Base-by-base conservation (phyloP, 108 stramenopile species). In the Skeletonema marinoi region DNA sequence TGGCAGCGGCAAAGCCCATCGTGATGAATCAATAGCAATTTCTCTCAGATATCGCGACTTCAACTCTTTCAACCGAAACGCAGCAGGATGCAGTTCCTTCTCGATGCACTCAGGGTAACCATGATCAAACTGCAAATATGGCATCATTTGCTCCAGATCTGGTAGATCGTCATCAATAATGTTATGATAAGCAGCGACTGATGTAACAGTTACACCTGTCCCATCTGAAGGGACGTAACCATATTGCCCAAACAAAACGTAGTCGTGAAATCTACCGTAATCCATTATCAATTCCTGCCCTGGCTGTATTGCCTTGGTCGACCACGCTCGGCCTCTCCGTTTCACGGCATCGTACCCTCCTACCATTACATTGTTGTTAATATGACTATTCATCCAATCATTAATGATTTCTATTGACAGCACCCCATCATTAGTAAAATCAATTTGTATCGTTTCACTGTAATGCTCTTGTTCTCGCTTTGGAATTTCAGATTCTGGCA, bases 341-440 rank as follows among this genome's bases (percentile, higher is more conserved):
- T 58, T 70, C 36, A 35, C 33, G 17, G 33, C 32, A 36, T 70
- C 68, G 17, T 70, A 70, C 4, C 68, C 50, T 32, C 68, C 68
- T 32, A 70, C 68, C 54, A 19, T 54, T 13, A 70, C 68, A 70
- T 70, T 70, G 35, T 70, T 70, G 35, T 70, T 70, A 17, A 44
- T 50, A 19, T 70, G 68, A 29, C 32, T 35, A 21, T 70, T 70
- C 68, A 70, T 70, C 68, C 54, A 70, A 58, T 70, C 68, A 58
- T 70, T 70, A 3, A 54, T 46, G 21, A 35, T 33, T 31, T 70
- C 51, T 36, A 70, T 70, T 12, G 68, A 70, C 21, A 70, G 44
- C 0, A 70, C 32, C 19, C 51, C 54, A 7, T 56, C 54, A 19
- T 21, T 70, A 21, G 50, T 70, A 33, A 70, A 70, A 70, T 70